A percentile compares a stretch with the other conserved stretches of the same genome.
Evolutionary conservation across 2,329 filamentous ascomycete genomes (phyloP).

Genomic region (Mariannaea sp.): DNA sequence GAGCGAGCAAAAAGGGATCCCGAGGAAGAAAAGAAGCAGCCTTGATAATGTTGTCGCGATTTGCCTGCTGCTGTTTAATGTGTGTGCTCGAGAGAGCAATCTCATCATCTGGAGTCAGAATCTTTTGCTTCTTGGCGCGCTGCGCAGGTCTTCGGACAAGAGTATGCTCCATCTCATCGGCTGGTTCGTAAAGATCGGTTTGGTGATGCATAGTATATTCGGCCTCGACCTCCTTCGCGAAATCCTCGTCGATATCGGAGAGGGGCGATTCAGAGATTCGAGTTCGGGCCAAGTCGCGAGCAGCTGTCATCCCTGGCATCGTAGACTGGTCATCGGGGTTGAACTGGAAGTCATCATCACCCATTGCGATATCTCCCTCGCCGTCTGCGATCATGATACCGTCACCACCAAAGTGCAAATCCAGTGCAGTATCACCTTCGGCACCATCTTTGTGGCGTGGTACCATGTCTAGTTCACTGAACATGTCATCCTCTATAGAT

Average conservation of each 20-base stretch:
- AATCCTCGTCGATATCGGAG: conserved; percentile 69
- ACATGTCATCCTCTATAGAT: conserved; percentile 71
- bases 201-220: conserved; percentile 60
- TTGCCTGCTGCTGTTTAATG: conserved; percentile 84
- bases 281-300: conserved; percentile 56
- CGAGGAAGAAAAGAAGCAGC: conserved; percentile 81
- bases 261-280: conserved; percentile 73
- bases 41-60: conserved; percentile 85
- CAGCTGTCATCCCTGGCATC: conserved; percentile 53
- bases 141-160: conserved; percentile 72
- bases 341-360: conserved; percentile 67
- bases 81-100: conserved; percentile 77
- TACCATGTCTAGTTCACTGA: conserved; percentile 66
- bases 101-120: conserved; percentile 79
- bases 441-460: conserved; percentile 60
- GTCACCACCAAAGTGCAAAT: conserved; percentile 58
- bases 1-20: conserved; percentile 81
- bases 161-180: conserved; percentile 60
- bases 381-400: conserved; percentile 64
- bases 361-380: conserved; percentile 68
- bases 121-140: conserved; percentile 74
- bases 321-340: conserved; percentile 65
- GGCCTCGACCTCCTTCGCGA: conserved; percentile 62
- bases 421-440: conserved; percentile 61
- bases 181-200: conserved; percentile 65